A percentile compares a stretch with the other conserved stretches of the same genome.
phyloP scores from a whole-genome alignment of 2,329 filamentous ascomycete species.

The Mycosphaerelloides madeirae region DNA sequence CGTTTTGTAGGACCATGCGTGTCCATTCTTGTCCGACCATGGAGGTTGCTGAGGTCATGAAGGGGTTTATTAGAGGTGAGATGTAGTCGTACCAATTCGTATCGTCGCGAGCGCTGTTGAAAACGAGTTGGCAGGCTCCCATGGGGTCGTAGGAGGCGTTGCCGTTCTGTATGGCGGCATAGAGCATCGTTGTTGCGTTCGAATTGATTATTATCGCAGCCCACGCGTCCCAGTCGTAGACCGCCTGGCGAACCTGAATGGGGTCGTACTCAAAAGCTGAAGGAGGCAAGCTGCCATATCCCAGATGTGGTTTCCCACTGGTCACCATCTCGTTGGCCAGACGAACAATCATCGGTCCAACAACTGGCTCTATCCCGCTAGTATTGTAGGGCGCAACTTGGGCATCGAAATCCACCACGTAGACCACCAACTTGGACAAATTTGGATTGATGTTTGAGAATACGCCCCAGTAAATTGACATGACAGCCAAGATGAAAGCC shows the following conservation, averaged over 20 bases:
- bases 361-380: conserved; percentile 44
- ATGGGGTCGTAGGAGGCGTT: conserved; percentile 58
- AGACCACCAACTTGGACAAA: conserved; percentile 47
- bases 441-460: conserved; percentile 51
- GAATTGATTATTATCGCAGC: conserved; percentile 59
- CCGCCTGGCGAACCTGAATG: conserved; percentile 51
- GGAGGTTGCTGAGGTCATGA: conserved; percentile 45
- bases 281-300: conserved; percentile 47
- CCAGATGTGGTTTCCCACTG: conserved; percentile 41
- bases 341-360: conserved; percentile 53
- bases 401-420: conserved; percentile 61
- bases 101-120: conserved; percentile 54
- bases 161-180: conserved; percentile 49
- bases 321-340: conserved; percentile 43
- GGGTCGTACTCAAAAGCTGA: conserved; percentile 54
- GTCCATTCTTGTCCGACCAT: conserved; percentile 48
- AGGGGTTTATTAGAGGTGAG: conserved; percentile 45
- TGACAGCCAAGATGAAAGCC: conserved; percentile 48
- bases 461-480: conserved; percentile 60
- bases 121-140: conserved; percentile 55
- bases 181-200: conserved; percentile 57
- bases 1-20: conserved; percentile 38
- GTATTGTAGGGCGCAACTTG: conserved; percentile 43
- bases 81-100: conserved; percentile 53
- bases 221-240: conserved; percentile 57